phyloP scores from a whole-genome alignment of 2,329 filamentous ascomycete species.

The Pyrenophora seminiperda region DNA sequence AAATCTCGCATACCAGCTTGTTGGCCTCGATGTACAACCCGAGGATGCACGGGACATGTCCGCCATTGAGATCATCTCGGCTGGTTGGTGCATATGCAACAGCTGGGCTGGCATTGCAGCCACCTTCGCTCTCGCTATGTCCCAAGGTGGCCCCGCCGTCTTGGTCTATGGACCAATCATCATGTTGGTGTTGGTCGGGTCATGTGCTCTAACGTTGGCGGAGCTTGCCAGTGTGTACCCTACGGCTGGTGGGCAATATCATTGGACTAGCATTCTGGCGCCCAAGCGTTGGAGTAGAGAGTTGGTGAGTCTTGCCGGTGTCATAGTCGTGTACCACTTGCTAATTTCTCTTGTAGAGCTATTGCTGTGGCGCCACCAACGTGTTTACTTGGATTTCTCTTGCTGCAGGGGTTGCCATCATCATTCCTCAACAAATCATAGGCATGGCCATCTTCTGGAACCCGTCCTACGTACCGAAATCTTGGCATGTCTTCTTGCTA shows the following conservation, averaged over 20 bases:
- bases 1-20: constrained; percentile 5
- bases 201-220: constrained; percentile 17
- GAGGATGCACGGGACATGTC: constrained; percentile 15
- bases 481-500: constrained; percentile 24
- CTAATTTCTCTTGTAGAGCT: constrained; percentile 13
- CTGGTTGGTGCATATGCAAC: constrained; percentile 25
- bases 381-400: constrained; percentile 25
- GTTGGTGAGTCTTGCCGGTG: constrained; percentile 9
- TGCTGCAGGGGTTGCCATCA: constrained; percentile 24
- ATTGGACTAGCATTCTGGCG: constrained; percentile 46
- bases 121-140: constrained; percentile 19
- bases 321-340: no score
- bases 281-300: constrained; percentile 41
- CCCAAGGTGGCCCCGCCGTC: constrained; percentile 18
- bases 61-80: constrained; percentile 20
- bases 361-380: constrained; percentile 23
- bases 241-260: constrained; percentile 33
- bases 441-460: constrained; percentile 18
- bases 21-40: constrained; percentile 6
- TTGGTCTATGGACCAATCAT: constrained; percentile 23
- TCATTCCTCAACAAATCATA: constrained; percentile 16
- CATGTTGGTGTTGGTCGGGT: constrained; percentile 19
- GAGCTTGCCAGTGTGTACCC: constrained; percentile 45
- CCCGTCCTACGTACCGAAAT: constrained; percentile 12
- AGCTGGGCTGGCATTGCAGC: constrained; percentile 25